These are phyloP conservation scores for Cerrena zonata DNA, from an alignment of 1,284 basidiomycete species.

Conservation along the genomic window DNA sequence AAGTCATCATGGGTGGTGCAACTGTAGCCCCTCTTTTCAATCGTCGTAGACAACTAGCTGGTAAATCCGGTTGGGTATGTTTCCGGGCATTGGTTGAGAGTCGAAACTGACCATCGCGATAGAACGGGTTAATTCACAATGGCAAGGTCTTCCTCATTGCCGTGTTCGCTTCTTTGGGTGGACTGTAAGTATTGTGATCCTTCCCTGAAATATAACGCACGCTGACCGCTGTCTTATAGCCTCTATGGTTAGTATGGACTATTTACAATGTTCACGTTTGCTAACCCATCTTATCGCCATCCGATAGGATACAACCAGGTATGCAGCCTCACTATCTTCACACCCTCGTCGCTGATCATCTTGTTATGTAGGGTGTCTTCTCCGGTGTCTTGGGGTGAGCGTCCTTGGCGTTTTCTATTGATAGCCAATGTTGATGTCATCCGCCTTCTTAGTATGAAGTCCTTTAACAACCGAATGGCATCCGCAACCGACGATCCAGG, in stretches of 20 bases:
- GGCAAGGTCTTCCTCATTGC: slow-evolving; percentile 55
- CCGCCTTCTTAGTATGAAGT: slow-evolving; percentile 46
- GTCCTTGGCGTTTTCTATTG: not conserved
- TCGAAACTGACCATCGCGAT: slow-evolving; percentile 7
- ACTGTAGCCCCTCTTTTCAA: slow-evolving; percentile 33
- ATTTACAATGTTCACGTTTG: not conserved
- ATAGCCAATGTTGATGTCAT: not conserved
- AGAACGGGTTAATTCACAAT: slow-evolving; percentile 62
- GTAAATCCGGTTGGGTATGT: slow-evolving; percentile 62
- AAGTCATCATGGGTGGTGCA: slow-evolving; percentile 39
- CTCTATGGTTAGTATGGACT: slow-evolving; percentile 25
- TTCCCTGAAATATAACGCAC: not conserved
- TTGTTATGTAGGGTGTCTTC: slow-evolving; percentile 55
- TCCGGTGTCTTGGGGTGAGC: slow-evolving; percentile 57
- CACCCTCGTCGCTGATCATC: not conserved
- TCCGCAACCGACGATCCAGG: slow-evolving; percentile 43
- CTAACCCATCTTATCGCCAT: not conserved
- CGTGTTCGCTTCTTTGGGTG: slow-evolving; percentile 68
- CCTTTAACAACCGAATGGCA: slow-evolving; percentile 52
- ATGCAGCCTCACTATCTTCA: too few relatives aligned
- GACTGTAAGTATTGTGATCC: slow-evolving; percentile 44
- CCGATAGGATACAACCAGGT: slow-evolving; percentile 59
- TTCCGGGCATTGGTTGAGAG: too few relatives aligned
- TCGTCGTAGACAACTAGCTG: slow-evolving; percentile 51
- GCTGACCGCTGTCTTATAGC: slow-evolving; percentile 24